Evolutionary conservation across 306 rosid genomes (phyloP).

Genomic region (Herpetospermum pedunculosum): DNA sequence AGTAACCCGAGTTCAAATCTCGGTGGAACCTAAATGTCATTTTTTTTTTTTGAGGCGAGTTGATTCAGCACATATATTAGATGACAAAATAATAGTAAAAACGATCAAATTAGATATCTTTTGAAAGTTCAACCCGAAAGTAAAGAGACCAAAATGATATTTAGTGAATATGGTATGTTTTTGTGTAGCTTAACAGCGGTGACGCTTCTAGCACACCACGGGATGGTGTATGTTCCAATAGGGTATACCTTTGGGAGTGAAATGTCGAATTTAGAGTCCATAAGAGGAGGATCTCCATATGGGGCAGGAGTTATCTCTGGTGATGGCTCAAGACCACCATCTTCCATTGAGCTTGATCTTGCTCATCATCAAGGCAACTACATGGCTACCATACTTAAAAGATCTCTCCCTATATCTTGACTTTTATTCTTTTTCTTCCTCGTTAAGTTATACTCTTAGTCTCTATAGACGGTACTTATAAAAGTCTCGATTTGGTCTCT

Average conservation of each 20-base stretch:
- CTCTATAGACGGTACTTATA: background rate
- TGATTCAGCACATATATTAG: too few species aligned
- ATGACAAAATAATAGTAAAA: too few species aligned
- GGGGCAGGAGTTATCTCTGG: constrained; percentile 67
- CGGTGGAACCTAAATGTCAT: too few species aligned
- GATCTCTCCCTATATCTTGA: constrained; percentile 16
- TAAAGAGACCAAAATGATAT: background rate
- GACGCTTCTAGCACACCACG: constrained; percentile 71
- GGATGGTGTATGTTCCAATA: constrained; percentile 73
- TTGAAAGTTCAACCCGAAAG: too few species aligned
- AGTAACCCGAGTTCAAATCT: too few species aligned
- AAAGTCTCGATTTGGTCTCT: background rate
- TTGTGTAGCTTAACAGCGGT: constrained; percentile 61
- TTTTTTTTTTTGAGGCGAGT: too few species aligned
- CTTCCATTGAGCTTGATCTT: constrained; percentile 42
- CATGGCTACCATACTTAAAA: constrained; percentile 60
- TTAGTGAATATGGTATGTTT: background rate
- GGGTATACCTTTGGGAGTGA: constrained; percentile 65
- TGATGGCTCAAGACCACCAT: constrained; percentile 55
- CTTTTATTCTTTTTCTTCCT: background rate
- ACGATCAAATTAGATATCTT: too few species aligned
- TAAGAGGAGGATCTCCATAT: constrained; percentile 73
- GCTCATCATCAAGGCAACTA: constrained; percentile 70
- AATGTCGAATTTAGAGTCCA: constrained; percentile 48
- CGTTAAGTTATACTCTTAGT: background rate